phyloP scores from a whole-genome alignment of 2,329 filamentous ascomycete genomes.

The Immersiporthe knoxdaviesiana region DNA sequence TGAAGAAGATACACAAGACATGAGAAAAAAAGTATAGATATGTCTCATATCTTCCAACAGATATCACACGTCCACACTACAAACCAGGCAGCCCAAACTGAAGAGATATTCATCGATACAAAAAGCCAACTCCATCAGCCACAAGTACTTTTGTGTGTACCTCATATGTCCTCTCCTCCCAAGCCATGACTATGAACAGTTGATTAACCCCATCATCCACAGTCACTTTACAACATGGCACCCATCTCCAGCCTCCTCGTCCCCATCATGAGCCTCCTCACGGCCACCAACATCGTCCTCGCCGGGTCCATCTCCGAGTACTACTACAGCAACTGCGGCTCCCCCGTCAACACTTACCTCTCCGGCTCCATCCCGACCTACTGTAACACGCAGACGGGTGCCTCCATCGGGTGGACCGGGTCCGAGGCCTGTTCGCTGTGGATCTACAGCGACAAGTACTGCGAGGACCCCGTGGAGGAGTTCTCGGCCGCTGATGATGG shows the following conservation, averaged over 20 bases:
- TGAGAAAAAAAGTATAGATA: too few relatives aligned
- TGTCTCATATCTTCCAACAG: too few relatives aligned
- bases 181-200: neutral
- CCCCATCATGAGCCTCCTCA: neutral
- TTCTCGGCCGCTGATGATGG: neutral
- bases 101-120: neutral
- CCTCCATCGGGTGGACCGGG: conserved; percentile 7
- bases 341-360: neutral
- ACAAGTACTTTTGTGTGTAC: neutral
- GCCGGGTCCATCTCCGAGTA: conserved; percentile 10
- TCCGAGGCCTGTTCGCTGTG: neutral
- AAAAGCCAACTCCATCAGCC: neutral
- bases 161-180: neutral
- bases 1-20: too few relatives aligned
- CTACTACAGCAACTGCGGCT: neutral
- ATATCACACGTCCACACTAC: too few relatives aligned
- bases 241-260: neutral
- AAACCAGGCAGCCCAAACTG: neutral
- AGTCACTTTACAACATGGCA: neutral
- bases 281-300: neutral
- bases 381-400: conserved; percentile 13
- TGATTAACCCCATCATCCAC: neutral
- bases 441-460: conserved; percentile 10
- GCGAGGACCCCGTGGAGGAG: neutral
- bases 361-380: conserved; percentile 3